These are phyloP conservation scores for Ephemerocybe angulata DNA, from an alignment of 768 basidiomycete species.

Conservation along the genomic window DNA sequence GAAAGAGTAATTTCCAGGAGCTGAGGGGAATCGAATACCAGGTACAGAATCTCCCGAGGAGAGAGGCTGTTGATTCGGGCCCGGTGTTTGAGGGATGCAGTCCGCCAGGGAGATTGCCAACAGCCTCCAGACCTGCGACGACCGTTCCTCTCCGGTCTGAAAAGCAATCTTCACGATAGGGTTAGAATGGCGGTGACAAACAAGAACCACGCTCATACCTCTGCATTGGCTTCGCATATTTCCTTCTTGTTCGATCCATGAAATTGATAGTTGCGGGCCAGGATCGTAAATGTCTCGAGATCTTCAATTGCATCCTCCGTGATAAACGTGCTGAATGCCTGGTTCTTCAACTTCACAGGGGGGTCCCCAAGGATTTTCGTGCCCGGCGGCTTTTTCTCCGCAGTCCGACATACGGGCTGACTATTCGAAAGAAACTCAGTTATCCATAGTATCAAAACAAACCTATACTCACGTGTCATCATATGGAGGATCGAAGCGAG, in stretches of 20 bases:
- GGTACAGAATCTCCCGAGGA: not conserved
- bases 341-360: conserved; percentile 45
- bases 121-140: conserved; percentile 67
- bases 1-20: conserved; percentile 20
- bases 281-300: conserved; percentile 45
- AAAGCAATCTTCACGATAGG: conserved; percentile 48
- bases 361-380: conserved; percentile 61
- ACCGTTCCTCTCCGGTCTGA: conserved; percentile 50
- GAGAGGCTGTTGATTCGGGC: conserved; percentile 1
- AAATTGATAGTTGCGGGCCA: conserved; percentile 65
- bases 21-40: conserved; percentile 7
- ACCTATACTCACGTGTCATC: conserved; percentile 65
- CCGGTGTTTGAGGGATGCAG: conserved; percentile 33
- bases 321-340: conserved; percentile 55
- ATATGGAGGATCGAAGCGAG: conserved; percentile 66
- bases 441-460: not conserved
- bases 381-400: conserved; percentile 32
- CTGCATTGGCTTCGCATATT: conserved; percentile 60
- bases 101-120: conserved; percentile 55
- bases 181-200: not conserved
- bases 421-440: conserved; percentile 22
- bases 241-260: conserved; percentile 41
- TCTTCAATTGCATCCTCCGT: conserved; percentile 36
- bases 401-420: conserved; percentile 31
- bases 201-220: conserved; percentile 26